Evolutionary conservation across 2,329 filamentous ascomycete species (phyloP).

Genomic region (Diplodia corticola): DNA sequence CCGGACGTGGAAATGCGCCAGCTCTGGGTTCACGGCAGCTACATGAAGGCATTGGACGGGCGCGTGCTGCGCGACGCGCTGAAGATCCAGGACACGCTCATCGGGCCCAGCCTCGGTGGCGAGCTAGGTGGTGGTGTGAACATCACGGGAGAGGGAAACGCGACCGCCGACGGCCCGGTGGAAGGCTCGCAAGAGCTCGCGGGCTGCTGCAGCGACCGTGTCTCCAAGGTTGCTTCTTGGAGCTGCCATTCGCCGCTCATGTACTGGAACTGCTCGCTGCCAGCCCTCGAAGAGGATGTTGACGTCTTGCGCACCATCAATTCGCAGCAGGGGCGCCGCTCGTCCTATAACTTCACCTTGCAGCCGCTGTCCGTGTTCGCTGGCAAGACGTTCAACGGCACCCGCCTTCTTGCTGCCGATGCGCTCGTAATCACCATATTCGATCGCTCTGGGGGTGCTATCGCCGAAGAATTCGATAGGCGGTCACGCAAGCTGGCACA

Average conservation of each 20-base stretch:
- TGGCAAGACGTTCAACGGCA: constrained; percentile 72
- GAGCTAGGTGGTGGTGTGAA: constrained; percentile 13
- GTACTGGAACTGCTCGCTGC: constrained; percentile 72
- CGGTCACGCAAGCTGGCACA: constrained; percentile 57
- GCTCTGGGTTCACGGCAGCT: constrained; percentile 77
- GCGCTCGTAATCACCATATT: constrained; percentile 76
- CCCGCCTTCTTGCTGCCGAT: constrained; percentile 69
- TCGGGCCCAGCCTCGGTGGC: constrained; percentile 50
- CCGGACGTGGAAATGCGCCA: constrained; percentile 80
- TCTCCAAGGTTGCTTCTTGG: constrained; percentile 50
- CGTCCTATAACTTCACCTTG: constrained; percentile 71
- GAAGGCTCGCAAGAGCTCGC: neutral
- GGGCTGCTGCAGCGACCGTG: constrained; percentile 24
- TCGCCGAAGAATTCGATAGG: constrained; percentile 66
- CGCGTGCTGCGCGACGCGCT: constrained; percentile 67
- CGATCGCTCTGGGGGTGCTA: constrained; percentile 64
- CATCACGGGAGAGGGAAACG: constrained; percentile 26
- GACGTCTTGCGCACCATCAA: constrained; percentile 72
- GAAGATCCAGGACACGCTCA: constrained; percentile 67
- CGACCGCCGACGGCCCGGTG: constrained; percentile 21
- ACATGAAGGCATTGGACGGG: constrained; percentile 72
- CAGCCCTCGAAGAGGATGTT: constrained; percentile 59
- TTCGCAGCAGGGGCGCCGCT: constrained; percentile 59
- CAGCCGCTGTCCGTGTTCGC: constrained; percentile 79
- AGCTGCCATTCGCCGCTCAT: constrained; percentile 81